Conservation (phyloP, 2,329 filamentous ascomycete genomes). For the Cercospora nicotianae region DNA sequence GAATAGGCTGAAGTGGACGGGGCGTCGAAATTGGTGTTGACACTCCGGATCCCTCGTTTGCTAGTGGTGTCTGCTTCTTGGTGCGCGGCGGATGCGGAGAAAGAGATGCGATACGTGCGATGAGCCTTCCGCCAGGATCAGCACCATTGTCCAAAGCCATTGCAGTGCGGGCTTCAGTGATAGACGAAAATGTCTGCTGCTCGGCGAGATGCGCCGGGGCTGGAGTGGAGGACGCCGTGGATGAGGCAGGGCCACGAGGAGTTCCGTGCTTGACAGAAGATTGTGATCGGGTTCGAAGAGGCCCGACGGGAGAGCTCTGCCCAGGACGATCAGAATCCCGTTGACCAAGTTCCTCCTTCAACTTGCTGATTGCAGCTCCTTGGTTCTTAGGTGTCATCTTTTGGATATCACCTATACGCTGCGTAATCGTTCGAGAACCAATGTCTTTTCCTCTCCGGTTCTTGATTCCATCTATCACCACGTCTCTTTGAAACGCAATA, state of each 20-base stretch:
- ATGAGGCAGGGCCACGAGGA: not conserved
- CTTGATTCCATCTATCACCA: slow-evolving; percentile 2
- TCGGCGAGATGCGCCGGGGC: not conserved
- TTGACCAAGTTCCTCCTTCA: not conserved
- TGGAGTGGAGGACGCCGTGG: not conserved
- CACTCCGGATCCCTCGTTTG: not conserved
- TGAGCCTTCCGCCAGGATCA: slow-evolving; percentile 13
- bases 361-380: not conserved
- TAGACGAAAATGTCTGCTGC: not conserved
- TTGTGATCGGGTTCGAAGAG: not conserved
- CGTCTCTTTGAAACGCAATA: not conserved
- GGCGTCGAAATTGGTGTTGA: not conserved
- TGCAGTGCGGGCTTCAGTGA: not conserved
- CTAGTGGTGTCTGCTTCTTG: not conserved
- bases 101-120: slow-evolving; percentile 14
- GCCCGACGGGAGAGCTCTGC: not conserved
- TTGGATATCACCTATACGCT: slow-evolving; percentile 4
- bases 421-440: slow-evolving; percentile 4
- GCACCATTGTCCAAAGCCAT: slow-evolving; percentile 20
- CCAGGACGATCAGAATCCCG: not conserved
- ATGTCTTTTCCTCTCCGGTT: slow-evolving; percentile 1
- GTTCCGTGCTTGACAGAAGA: not conserved
- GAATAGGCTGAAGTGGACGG: not conserved
- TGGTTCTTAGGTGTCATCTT: slow-evolving; percentile 11
- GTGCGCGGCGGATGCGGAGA: slow-evolving; percentile 2